Evolutionary conservation across 345 rosid genomes (phyloP), one percentile per base, ranked within the genome.

Genomic region (Citrus sp.): DNA sequence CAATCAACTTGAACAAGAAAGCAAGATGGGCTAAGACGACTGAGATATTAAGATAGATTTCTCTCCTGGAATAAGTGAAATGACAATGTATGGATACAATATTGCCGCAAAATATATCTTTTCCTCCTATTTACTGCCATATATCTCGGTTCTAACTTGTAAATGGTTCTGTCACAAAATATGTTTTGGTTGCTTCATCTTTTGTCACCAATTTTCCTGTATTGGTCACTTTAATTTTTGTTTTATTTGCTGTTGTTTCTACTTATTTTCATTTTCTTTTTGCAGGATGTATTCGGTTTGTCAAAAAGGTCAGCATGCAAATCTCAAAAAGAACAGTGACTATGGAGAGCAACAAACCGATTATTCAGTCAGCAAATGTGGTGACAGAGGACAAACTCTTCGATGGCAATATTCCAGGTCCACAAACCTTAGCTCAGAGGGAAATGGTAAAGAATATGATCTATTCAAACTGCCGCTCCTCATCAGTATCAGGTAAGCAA

Each of bases 381-480:
- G 70, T 59, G 28, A 65, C 77, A 34, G 73, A 84, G 28, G 62
- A 69, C 16, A 27, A 46, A 27, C 4, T 21, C 9, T 51, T 28
- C 1, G 32, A 83, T 13, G 42, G 56, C 22, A 64, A 30, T 71
- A 5, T 71, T 79, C 61, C 60, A 10, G 75, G 32, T 40, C 35
- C 30, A 51, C 59, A 30, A 27, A 70, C 75, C 64, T 71, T 66
- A 18, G 72, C 35, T 2, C 77, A 18, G 27, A 72, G 14, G 62
- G 79, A 73, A 81, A 69, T 40, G 22, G 72, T 69, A 67, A 79
- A 86, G 81, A 82, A 77, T 72, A 72, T 77, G 81, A 66, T 80
- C 25, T 79, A 42, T 75, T 56, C 73, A 71, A 79, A 70, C 46
- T 82, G 85, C 40, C 64, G 77, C 72, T 70, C 83, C 67, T 75